Conservation (phyloP, 768 basidiomycete genomes). For the Clitopilus hobsonii region DNA sequence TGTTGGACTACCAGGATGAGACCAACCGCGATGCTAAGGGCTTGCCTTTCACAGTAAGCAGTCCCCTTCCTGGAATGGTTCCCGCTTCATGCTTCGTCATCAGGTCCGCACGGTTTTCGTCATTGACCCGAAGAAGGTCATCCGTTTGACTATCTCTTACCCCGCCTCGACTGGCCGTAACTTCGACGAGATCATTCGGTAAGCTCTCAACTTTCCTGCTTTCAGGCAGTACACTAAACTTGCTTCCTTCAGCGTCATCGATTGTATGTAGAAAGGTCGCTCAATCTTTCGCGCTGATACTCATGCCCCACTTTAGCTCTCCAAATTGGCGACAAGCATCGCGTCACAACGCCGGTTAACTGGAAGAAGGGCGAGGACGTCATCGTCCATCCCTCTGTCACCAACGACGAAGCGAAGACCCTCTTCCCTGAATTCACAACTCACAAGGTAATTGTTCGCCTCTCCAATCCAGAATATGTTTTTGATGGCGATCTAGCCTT, state of each 20-base stretch:
- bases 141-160: slow-evolving; percentile 86
- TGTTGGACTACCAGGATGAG: slow-evolving; percentile 93
- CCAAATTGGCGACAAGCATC: slow-evolving; percentile 85
- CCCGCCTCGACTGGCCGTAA: slow-evolving; percentile 96
- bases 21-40: slow-evolving; percentile 86
- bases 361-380: slow-evolving; percentile 94
- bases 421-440: slow-evolving; percentile 82
- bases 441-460: slow-evolving; percentile 56
- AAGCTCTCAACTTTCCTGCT: slow-evolving; percentile 11
- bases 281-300: slow-evolving; percentile 25
- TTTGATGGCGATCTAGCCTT: slow-evolving; percentile 48
- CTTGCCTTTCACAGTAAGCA: slow-evolving; percentile 89
- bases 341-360: slow-evolving; percentile 88
- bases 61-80: slow-evolving; percentile 5
- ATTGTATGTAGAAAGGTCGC: slow-evolving; percentile 41
- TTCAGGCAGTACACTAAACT: slow-evolving; percentile 5
- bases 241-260: slow-evolving; percentile 55
- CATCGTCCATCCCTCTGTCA: slow-evolving; percentile 83
- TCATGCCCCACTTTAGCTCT: slow-evolving; percentile 46
- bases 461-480: slow-evolving; percentile 2
- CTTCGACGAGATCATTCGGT: slow-evolving; percentile 64
- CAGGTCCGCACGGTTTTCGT: slow-evolving; percentile 95
- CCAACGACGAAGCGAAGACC: slow-evolving; percentile 84
- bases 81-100: neutral
- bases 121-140: slow-evolving; percentile 94